Percentiles rank a stretch among this genome's conserved stretches.
phyloP scores from a whole-genome alignment of 768 basidiomycete species.

The Termitomyces heimii region DNA sequence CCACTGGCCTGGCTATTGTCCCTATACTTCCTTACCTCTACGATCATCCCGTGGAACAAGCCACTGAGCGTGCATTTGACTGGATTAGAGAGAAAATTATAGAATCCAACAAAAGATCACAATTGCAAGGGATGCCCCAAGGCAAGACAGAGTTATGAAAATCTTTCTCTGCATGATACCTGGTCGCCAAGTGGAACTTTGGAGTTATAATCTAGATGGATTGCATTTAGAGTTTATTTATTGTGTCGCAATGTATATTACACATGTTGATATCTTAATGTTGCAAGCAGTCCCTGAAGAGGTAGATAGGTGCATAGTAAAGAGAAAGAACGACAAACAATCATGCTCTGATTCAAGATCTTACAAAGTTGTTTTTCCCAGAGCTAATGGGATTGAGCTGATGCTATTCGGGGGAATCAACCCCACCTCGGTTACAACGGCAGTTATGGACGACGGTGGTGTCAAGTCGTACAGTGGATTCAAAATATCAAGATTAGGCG shows the following conservation, averaged over 20 bases:
- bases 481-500: slow-evolving; percentile 64
- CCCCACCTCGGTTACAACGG: slow-evolving; percentile 95
- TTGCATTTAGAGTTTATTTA: neutral
- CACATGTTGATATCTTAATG: slow-evolving; percentile 8
- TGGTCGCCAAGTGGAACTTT: neutral
- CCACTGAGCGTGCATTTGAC: slow-evolving; percentile 61
- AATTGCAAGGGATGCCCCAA: neutral
- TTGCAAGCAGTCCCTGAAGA: neutral
- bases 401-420: slow-evolving; percentile 92
- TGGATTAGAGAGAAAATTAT: slow-evolving; percentile 59
- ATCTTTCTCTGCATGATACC: neutral
- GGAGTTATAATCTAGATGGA: neutral
- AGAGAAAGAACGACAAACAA: slow-evolving; percentile 2
- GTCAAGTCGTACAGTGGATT: slow-evolving; percentile 94
- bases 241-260: slow-evolving; percentile 5
- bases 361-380: slow-evolving; percentile 45
- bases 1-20: slow-evolving; percentile 67
- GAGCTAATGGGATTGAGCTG: slow-evolving; percentile 72
- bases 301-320: slow-evolving; percentile 4
- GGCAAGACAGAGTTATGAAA: slow-evolving; percentile 10
- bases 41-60: slow-evolving; percentile 75
- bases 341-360: slow-evolving; percentile 2
- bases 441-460: slow-evolving; percentile 87
- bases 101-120: slow-evolving; percentile 23
- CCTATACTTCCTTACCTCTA: slow-evolving; percentile 72